Evolutionary conservation across 2,329 filamentous ascomycete species (phyloP), one percentile per base, ranked within the genome.

Genomic region (Neocatenulostroma microsporum): DNA sequence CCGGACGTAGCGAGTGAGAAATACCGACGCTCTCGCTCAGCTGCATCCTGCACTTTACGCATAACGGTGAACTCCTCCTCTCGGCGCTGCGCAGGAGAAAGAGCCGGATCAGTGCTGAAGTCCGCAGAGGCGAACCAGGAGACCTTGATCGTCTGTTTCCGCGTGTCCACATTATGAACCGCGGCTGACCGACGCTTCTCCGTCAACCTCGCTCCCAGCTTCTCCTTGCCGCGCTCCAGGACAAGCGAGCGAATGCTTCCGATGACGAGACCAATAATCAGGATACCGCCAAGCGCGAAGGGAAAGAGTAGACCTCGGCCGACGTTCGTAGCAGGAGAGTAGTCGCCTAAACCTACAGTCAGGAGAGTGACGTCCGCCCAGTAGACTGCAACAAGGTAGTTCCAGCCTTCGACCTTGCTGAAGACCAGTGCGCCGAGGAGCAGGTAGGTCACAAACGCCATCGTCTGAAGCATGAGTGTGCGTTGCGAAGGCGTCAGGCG

Each of bases 341-440:
- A 70, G 38, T 66, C 64, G 10, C 73, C 73, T 11, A 75, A 59
- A 3, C 73, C 73, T 5, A 76, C 63, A 0, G 73, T 76, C 2
- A 76, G 61, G 2, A 74, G 53, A 0, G 73, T 76, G 30, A 72
- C 72, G 20, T 75, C 67, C 2, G 71, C 68, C 63, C 69, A 76
- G 46, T 71, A 77, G 0, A 76, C 64, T 1, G 66, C 66, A 45
- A 75, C 69, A 1, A 75, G 55, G 42, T 65, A 74, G 21, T 60
- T 54, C 72, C 72, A 76, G 11, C 58, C 62, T 48, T 74, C 71
- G 23, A 73, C 55, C 41, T 69, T 55, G 30, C 60, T 64, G 44
- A 63, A 70, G 0, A 70, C 53, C 12, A 68, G 46, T 3, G 68
- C 67, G 3, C 68, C 68, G 1, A 71, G 48, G 2, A 72, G 58